Evolutionary conservation across 2,329 filamentous ascomycete species (phyloP), one percentile per base, ranked within the genome.

Genomic region (Didymella pomorum): DNA sequence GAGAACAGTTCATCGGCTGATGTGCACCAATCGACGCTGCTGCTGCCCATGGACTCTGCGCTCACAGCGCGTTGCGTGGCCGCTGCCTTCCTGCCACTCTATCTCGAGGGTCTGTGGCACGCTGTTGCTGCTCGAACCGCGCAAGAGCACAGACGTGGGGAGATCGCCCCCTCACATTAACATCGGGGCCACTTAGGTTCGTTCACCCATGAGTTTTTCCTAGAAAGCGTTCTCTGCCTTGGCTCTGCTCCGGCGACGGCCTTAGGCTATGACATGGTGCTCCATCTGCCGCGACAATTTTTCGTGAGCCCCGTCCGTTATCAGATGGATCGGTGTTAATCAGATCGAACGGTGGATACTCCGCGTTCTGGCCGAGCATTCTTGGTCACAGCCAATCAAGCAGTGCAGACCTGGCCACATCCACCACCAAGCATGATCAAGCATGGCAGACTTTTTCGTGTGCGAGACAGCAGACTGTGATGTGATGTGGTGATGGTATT

Each of bases 101-200:
- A 21, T 28, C 23, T 31, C 31, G 7, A 33, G 25, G n/a, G 16
- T 14, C 16, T 33, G 45, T 35, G 26, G 39, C 29, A 31, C 16
- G 45, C 25, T 28, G 29, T 29, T 12, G 44, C 33, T 43, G 43
- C 43, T 43, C 26, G 12, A 28, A 18, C 26, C 31, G 29, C 20
- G 47, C n/a, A 6, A 25, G 56, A 56, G 44, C 59, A 60, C 37
- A 59, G 29, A 55, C 59, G 21, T 58, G 62, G 61, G 64, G 56
- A 62, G 56, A 68, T 67, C 56, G 16, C 52, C 57, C 60, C 63
- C 66, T 58, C 56, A 58, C 46, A 52, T 64, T 65, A 68, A 69
- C 68, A 64, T 69, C 65, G 59, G 62, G 61, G 57, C 35, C 58
- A 70, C 60, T 63, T 52, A 60, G 45, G 28, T 51, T 52, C 39